phyloP scores from a whole-genome alignment of 163 green algal species.

The Chlamydomonas reinhardtii region DNA sequence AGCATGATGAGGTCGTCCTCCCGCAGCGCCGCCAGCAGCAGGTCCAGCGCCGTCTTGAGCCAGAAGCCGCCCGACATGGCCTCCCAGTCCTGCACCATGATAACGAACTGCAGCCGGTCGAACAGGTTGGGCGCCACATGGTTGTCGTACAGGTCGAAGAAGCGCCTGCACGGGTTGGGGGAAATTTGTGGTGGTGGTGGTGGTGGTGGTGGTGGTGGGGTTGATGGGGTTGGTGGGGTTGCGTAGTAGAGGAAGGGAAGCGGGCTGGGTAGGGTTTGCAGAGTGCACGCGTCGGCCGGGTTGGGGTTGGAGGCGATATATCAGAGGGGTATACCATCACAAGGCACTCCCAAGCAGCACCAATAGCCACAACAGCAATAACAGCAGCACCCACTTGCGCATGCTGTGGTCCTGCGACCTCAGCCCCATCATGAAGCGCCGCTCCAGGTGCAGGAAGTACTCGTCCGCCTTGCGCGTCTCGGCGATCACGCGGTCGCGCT shows the following conservation, averaged over 20 bases:
- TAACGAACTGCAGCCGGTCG: slow-evolving; percentile 92
- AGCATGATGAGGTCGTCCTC: slow-evolving; percentile 89
- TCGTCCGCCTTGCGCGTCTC: slow-evolving; percentile 62
- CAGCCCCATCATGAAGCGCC: slow-evolving; percentile 89
- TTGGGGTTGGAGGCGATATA: too few relatives aligned
- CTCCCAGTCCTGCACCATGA: slow-evolving; percentile 95
- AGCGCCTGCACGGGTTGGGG: slow-evolving; percentile 69
- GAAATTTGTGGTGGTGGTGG: not conserved
- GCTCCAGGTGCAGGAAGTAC: slow-evolving; percentile 93
- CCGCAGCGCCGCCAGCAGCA: slow-evolving; percentile 85
- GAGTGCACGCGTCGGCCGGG: too few relatives aligned
- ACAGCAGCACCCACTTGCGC: slow-evolving; percentile 24
- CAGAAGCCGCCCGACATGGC: slow-evolving; percentile 91
- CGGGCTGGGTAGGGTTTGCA: too few relatives aligned
- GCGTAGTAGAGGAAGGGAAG: too few relatives aligned
- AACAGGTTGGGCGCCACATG: slow-evolving; percentile 77
- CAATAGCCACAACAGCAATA: too few relatives aligned
- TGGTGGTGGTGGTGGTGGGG: not conserved
- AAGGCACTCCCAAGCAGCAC: too few relatives aligned
- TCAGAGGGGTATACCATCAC: too few relatives aligned
- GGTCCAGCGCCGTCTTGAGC: slow-evolving; percentile 90
- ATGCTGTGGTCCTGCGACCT: slow-evolving; percentile 72
- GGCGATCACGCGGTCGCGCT: slow-evolving; percentile 7
- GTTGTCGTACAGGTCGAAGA: slow-evolving; percentile 92
- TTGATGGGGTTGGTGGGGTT: not conserved